phyloP scores from a whole-genome alignment of 768 basidiomycete genomes.

The Russula sp. region DNA sequence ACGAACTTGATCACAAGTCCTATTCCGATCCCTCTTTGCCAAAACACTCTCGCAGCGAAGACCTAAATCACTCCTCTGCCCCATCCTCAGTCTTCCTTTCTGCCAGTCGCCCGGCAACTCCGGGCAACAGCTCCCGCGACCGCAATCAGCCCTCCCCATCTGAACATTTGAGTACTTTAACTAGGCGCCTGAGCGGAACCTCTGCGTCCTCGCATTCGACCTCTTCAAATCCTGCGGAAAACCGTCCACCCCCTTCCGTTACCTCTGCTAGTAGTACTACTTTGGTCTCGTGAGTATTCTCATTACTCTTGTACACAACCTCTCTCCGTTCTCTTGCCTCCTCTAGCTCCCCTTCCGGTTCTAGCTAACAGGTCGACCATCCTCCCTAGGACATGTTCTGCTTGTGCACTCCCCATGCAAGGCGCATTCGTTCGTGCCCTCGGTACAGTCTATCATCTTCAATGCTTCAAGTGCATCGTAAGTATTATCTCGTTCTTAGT shows the following conservation, averaged over 20 bases:
- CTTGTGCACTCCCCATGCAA: constrained; percentile 77
- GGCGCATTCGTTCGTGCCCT: constrained; percentile 96
- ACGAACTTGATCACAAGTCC: constrained; percentile 46
- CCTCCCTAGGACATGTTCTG: constrained; percentile 54
- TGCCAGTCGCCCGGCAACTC: constrained; percentile 54
- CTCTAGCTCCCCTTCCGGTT: neutral
- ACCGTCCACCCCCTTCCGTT: constrained; percentile 36
- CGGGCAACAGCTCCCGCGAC: constrained; percentile 39
- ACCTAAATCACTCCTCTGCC: constrained; percentile 49
- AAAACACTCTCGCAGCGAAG: constrained; percentile 60
- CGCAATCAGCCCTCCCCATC: constrained; percentile 46
- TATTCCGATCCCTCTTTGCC: constrained; percentile 13
- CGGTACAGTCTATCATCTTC: constrained; percentile 90
- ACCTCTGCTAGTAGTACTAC: constrained; percentile 51
- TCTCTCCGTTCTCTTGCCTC: neutral
- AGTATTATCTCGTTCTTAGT: constrained; percentile 27
- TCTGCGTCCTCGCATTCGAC: constrained; percentile 54
- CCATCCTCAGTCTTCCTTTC: constrained; percentile 36
- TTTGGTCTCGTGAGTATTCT: constrained; percentile 24
- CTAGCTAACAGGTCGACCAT: neutral
- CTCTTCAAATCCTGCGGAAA: constrained; percentile 42
- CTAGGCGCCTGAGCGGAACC: constrained; percentile 36
- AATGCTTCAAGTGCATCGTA: constrained; percentile 97
- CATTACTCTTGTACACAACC: constrained; percentile 6
- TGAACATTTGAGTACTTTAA: constrained; percentile 43